A percentile compares a stretch with the other conserved stretches of the same genome.
Conservation (phyloP, 2,329 filamentous ascomycete species). For the Claviceps sp. region DNA sequence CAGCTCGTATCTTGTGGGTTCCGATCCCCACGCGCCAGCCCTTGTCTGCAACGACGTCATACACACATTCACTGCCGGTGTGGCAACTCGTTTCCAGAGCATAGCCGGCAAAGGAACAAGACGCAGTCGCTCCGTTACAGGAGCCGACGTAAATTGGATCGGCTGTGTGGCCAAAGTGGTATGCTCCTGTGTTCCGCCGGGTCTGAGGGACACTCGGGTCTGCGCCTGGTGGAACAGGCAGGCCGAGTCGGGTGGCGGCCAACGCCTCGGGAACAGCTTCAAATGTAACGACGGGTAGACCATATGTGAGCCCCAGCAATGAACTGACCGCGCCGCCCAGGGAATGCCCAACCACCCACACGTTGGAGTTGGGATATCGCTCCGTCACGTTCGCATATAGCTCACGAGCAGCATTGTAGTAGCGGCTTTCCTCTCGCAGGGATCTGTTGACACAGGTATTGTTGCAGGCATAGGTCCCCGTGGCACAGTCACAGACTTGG, state of each 20-base stretch:
- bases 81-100: slow-evolving; percentile 91
- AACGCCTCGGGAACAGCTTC: slow-evolving; percentile 87
- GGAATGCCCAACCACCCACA: slow-evolving; percentile 90
- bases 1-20: slow-evolving; percentile 78
- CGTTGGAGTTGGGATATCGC: slow-evolving; percentile 67
- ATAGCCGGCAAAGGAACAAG: slow-evolving; percentile 84
- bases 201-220: slow-evolving; percentile 59
- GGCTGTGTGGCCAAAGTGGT: slow-evolving; percentile 89
- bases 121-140: slow-evolving; percentile 80
- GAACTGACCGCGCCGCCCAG: slow-evolving; percentile 80
- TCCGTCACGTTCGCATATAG: slow-evolving; percentile 87
- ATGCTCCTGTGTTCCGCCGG: slow-evolving; percentile 61
- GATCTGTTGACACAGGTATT: slow-evolving; percentile 72
- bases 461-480: slow-evolving; percentile 79
- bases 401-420: slow-evolving; percentile 80
- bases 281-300: slow-evolving; percentile 80
- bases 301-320: slow-evolving; percentile 83
- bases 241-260: slow-evolving; percentile 68
- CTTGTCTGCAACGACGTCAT: slow-evolving; percentile 83
- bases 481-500: slow-evolving; percentile 87
- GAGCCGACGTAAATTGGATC: slow-evolving; percentile 91
- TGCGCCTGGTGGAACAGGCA: slow-evolving; percentile 71
- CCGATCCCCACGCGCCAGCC: slow-evolving; percentile 86
- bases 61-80: slow-evolving; percentile 74
- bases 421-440: slow-evolving; percentile 70